These are phyloP conservation scores for Candida arabinofermentans DNA, from an alignment of 805 yeast species.

Conservation along the genomic window DNA sequence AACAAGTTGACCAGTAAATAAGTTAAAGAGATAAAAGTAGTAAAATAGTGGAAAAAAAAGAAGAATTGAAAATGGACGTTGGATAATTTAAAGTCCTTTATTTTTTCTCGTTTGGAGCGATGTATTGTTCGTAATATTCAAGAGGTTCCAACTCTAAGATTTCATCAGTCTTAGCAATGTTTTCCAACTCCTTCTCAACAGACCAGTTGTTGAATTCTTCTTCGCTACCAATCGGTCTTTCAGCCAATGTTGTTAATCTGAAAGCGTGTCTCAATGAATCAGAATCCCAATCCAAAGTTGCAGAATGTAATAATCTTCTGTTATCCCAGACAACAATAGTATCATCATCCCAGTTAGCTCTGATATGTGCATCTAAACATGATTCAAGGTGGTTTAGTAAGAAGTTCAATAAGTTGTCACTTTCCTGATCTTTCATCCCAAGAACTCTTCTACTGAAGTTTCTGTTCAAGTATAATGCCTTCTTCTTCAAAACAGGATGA, in stretches of 20 bases:
- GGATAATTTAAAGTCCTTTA: neutral
- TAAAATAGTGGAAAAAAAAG: neutral
- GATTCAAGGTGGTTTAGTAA: conserved; percentile 49
- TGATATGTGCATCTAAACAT: conserved; percentile 57
- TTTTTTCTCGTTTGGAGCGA: neutral
- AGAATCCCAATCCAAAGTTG: conserved; percentile 67
- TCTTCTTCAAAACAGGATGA: conserved; percentile 68
- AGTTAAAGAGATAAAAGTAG: neutral
- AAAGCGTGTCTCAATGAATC: conserved; percentile 68
- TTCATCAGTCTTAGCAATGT: conserved; percentile 15
- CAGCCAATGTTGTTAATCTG: conserved; percentile 70
- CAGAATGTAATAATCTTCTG: conserved; percentile 65
- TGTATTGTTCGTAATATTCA: conserved; percentile 13
- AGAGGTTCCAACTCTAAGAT: conserved; percentile 13
- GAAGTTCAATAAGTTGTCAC: conserved; percentile 54
- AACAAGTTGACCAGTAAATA: too few species aligned
- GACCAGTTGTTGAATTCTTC: conserved; percentile 31
- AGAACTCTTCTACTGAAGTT: conserved; percentile 63
- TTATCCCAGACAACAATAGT: conserved; percentile 79
- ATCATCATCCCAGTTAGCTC: conserved; percentile 68
- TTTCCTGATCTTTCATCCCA: conserved; percentile 71
- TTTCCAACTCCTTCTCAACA: conserved; percentile 24
- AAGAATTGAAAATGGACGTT: neutral
- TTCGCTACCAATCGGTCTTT: conserved; percentile 47
- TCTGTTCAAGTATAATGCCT: conserved; percentile 53